These are phyloP conservation scores for Quercus wislizeni DNA, from an alignment of 306 rosid genomes.

Conservation along the genomic window DNA sequence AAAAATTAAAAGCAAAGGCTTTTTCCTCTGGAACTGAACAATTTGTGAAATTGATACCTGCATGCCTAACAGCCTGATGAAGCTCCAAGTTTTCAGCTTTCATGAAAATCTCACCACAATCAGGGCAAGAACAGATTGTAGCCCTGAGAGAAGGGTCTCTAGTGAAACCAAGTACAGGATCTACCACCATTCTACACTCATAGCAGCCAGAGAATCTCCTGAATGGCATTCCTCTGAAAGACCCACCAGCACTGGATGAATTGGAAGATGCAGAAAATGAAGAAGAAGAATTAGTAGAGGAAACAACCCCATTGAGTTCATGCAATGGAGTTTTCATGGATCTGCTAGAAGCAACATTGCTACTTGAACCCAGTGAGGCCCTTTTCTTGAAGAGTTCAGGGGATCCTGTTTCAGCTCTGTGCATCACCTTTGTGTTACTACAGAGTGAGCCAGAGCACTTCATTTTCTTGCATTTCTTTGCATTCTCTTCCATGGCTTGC, in stretches of 20 bases:
- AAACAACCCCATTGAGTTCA: slow-evolving; percentile 58
- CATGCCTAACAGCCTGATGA: slow-evolving; percentile 85
- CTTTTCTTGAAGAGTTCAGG: slow-evolving; percentile 69
- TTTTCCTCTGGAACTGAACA: background rate
- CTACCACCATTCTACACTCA: slow-evolving; percentile 96
- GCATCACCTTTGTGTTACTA: slow-evolving; percentile 76
- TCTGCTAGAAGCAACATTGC: slow-evolving; percentile 57
- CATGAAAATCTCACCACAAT: slow-evolving; percentile 86
- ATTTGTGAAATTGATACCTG: slow-evolving; percentile 46
- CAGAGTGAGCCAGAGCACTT: slow-evolving; percentile 87
- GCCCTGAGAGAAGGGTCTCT: slow-evolving; percentile 83
- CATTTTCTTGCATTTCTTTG: slow-evolving; percentile 85
- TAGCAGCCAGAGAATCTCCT: slow-evolving; percentile 91
- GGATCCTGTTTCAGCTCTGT: slow-evolving; percentile 60
- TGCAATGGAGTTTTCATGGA: slow-evolving; percentile 63
- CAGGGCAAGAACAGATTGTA: slow-evolving; percentile 79
- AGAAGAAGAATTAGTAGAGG: slow-evolving; percentile 46
- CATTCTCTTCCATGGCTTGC: slow-evolving; percentile 50
- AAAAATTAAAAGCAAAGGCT: too few species aligned
- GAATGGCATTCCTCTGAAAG: slow-evolving; percentile 84
- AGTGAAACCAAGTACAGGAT: slow-evolving; percentile 79
- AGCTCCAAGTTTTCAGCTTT: slow-evolving; percentile 79
- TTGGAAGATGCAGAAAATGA: slow-evolving; percentile 57
- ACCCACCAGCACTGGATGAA: slow-evolving; percentile 54
- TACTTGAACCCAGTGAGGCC: slow-evolving; percentile 41